These are phyloP conservation scores for Talaromyces liani DNA, from an alignment of 495 filamentous ascomycete genomes.

Conservation along the genomic window DNA sequence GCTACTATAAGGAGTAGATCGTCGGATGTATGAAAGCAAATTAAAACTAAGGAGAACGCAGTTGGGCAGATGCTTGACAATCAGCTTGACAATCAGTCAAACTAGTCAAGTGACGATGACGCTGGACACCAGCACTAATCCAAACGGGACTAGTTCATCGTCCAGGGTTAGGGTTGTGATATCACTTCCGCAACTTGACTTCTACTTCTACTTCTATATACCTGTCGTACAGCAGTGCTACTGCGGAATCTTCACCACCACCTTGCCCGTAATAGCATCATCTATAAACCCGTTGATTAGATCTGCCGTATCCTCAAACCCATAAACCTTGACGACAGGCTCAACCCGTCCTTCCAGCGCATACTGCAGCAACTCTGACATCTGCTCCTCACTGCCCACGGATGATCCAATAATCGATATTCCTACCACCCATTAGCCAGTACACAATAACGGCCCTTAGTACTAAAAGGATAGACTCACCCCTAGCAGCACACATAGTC, in stretches of 20 bases:
- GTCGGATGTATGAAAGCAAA: neutral
- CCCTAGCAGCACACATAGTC: neutral
- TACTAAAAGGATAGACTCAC: neutral
- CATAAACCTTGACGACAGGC: neutral
- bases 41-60: neutral
- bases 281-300: neutral
- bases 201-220: neutral
- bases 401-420: neutral
- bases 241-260: neutral
- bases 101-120: constrained; percentile 8
- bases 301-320: neutral
- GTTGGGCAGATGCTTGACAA: constrained; percentile 5
- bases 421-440: neutral
- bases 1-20: too few relatives aligned
- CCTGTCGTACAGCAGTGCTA: neutral
- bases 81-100: neutral
- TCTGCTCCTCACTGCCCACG: neutral
- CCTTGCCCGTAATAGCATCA: neutral
- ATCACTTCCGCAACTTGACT: neutral
- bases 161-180: neutral
- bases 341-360: neutral
- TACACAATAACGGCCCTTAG: too few relatives aligned
- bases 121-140: neutral
- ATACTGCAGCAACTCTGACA: neutral
- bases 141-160: neutral